Evolutionary conservation across 2,329 filamentous ascomycete genomes (phyloP).

Genomic region (Fusarium burgessii): DNA sequence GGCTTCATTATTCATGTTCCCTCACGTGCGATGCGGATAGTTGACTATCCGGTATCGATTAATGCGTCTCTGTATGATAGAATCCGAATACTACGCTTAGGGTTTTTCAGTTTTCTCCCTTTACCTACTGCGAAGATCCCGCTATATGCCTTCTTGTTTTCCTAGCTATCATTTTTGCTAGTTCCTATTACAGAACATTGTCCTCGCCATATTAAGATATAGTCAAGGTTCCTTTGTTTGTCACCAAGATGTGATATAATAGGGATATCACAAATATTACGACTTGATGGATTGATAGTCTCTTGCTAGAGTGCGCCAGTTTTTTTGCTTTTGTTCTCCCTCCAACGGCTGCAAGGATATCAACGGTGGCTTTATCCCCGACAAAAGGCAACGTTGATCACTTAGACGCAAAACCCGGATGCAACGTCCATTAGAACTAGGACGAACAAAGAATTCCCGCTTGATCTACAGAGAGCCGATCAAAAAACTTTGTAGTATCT

Average conservation of each 20-base stretch:
- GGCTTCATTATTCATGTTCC: constrained; percentile 17
- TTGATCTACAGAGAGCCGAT: constrained; percentile 33
- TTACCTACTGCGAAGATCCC: neutral
- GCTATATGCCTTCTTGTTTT: neutral
- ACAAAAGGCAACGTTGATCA: constrained; percentile 22
- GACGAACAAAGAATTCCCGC: constrained; percentile 9
- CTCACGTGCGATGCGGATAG: neutral
- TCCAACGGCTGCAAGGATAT: constrained; percentile 6
- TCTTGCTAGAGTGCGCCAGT: neutral
- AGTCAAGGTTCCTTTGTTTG: constrained; percentile 15
- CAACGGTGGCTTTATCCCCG: constrained; percentile 14
- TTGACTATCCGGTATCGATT: constrained; percentile 2
- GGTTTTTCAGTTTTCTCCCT: constrained; percentile 13
- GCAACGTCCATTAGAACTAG: constrained; percentile 12
- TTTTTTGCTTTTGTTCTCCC: constrained; percentile 8
- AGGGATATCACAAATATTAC: constrained; percentile 12
- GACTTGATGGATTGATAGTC: constrained; percentile 2
- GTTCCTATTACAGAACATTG: constrained; percentile 8
- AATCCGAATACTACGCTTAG: constrained; percentile 21
- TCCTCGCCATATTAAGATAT: constrained; percentile 1
- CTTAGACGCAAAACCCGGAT: constrained; percentile 14
- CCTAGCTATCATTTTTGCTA: neutral
- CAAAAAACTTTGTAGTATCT: neutral
- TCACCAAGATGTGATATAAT: constrained; percentile 22
- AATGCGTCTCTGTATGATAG: neutral